Evolutionary conservation across 2,329 filamentous ascomycete species (phyloP).

Genomic region (Epichloe gansuensis): DNA sequence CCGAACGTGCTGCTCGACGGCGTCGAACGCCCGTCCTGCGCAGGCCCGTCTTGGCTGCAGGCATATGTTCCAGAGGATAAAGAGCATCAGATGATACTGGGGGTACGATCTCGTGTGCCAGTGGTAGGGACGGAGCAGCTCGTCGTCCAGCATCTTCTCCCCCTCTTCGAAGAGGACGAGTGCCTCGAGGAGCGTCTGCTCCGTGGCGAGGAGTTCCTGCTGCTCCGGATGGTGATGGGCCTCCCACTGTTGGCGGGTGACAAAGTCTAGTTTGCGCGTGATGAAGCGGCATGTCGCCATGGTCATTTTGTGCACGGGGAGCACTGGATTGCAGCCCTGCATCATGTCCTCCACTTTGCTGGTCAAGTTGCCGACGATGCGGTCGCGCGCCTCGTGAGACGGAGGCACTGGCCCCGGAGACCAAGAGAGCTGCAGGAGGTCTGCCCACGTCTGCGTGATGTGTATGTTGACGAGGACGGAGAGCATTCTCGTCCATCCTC

Average conservation of each 20-base stretch:
- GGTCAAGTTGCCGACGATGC: constrained; percentile 24
- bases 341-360: constrained; percentile 20
- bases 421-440: constrained; percentile 12
- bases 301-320: constrained; percentile 29
- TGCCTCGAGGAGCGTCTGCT: constrained; percentile 22
- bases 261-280: constrained; percentile 22
- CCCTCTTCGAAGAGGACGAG: constrained; percentile 20
- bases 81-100: constrained; percentile 30
- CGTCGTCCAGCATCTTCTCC: constrained; percentile 19
- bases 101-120: constrained; percentile 28
- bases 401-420: background rate
- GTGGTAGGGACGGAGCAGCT: constrained; percentile 23
- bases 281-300: constrained; percentile 17
- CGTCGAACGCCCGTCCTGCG: constrained; percentile 17
- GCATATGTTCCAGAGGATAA: constrained; percentile 30
- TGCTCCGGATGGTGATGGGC: constrained; percentile 11
- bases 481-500: constrained; percentile 45
- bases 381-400: constrained; percentile 16
- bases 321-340: constrained; percentile 35
- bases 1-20: constrained; percentile 9
- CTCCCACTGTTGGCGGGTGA: constrained; percentile 17
- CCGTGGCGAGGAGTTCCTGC: constrained; percentile 13
- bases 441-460: constrained; percentile 21
- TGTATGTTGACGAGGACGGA: constrained; percentile 41
- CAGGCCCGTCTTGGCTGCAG: constrained; percentile 21